Evolutionary conservation across 768 basidiomycete genomes (phyloP).

Genomic region (Amanita brunnescens): DNA sequence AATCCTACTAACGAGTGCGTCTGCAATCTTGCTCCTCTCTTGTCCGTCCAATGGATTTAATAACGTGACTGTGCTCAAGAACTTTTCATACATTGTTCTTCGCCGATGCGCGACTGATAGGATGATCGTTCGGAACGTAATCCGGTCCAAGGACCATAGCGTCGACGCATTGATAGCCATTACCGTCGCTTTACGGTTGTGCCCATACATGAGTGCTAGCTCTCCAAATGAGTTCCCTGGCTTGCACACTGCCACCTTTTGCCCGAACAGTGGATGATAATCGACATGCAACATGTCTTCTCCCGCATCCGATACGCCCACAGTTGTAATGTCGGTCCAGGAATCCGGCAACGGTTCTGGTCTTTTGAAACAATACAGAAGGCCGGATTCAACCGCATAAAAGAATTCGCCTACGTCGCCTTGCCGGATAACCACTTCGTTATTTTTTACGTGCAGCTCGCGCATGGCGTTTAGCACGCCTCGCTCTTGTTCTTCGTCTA

Average conservation of each 20-base stretch:
- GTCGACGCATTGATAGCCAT: slow-evolving; percentile 75
- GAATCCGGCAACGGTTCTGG: slow-evolving; percentile 56
- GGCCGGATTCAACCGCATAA: slow-evolving; percentile 91
- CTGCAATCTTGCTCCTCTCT: slow-evolving; percentile 95
- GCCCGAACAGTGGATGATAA: slow-evolving; percentile 65
- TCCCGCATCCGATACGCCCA: slow-evolving; percentile 28
- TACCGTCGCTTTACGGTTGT: slow-evolving; percentile 92
- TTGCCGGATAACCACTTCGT: slow-evolving; percentile 91
- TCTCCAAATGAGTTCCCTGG: slow-evolving; percentile 91
- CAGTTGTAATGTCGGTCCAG: slow-evolving; percentile 39
- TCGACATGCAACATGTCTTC: slow-evolving; percentile 57
- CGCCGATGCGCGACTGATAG: slow-evolving; percentile 86
- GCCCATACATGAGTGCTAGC: slow-evolving; percentile 96
- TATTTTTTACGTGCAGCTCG: slow-evolving; percentile 61
- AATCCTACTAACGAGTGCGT: slow-evolving; percentile 79
- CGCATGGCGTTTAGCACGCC: slow-evolving; percentile 95
- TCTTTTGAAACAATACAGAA: slow-evolving; percentile 75
- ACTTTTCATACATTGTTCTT: slow-evolving; percentile 93
- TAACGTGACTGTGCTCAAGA: slow-evolving; percentile 85
- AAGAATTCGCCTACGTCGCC: slow-evolving; percentile 97
- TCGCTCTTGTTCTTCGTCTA: slow-evolving; percentile 92
- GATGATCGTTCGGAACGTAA: slow-evolving; percentile 97
- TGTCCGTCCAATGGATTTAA: slow-evolving; percentile 78
- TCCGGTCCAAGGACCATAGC: slow-evolving; percentile 93
- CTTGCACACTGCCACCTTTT: slow-evolving; percentile 76